Conservation (phyloP, 1,284 basidiomycete genomes). For the Cutaneotrichosporon cutaneum region DNA sequence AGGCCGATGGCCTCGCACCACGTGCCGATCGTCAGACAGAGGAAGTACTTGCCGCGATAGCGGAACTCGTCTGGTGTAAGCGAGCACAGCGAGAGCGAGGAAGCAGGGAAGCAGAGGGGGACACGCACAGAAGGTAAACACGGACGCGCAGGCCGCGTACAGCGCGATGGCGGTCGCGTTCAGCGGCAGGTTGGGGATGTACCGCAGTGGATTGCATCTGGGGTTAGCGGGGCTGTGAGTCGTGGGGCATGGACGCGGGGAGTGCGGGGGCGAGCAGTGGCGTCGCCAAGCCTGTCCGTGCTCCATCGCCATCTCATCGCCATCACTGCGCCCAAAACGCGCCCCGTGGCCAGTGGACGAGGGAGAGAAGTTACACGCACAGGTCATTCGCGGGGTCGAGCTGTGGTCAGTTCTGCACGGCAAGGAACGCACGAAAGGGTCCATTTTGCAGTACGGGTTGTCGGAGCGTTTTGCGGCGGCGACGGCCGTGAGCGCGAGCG, state of each 20-base stretch:
- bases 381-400: conserved; percentile 16
- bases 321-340: neutral
- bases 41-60: conserved; percentile 20
- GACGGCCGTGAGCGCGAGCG: neutral
- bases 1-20: conserved; percentile 22
- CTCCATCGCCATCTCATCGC: neutral
- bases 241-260: neutral
- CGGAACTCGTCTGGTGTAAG: conserved; percentile 21
- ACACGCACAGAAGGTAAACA: conserved; percentile 58
- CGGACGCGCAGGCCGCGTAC: conserved; percentile 58
- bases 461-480: neutral
- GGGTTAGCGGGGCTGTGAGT: neutral
- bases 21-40: conserved; percentile 22
- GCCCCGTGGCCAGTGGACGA: too few species aligned
- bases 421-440: conserved; percentile 11
- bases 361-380: conserved; percentile 11
- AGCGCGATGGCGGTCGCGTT: conserved; percentile 61
- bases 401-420: neutral
- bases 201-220: conserved; percentile 55
- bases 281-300: neutral
- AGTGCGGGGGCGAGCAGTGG: too few species aligned
- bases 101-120: neutral
- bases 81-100: neutral
- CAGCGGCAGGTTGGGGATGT: conserved; percentile 62
- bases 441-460: conserved; percentile 15